phyloP scores from a whole-genome alignment of 2,329 filamentous ascomycete genomes.

The Incumbomyces lentus region DNA sequence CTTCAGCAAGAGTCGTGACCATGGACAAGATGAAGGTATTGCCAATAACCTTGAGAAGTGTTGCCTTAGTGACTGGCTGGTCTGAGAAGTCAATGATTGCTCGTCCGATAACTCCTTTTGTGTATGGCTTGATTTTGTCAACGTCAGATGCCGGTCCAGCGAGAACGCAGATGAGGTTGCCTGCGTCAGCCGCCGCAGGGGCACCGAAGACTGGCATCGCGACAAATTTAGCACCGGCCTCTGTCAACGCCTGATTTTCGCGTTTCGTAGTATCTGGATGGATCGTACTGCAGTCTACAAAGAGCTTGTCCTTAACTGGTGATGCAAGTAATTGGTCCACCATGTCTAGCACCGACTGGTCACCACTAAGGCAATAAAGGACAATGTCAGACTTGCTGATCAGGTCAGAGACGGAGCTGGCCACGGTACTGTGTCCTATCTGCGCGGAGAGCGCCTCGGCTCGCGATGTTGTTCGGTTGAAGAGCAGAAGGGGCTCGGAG shows the following conservation, averaged over 20 bases:
- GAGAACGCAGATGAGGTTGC: slow-evolving; percentile 61
- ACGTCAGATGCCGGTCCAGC: slow-evolving; percentile 55
- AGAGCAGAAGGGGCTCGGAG: slow-evolving; percentile 61
- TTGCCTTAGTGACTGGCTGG: slow-evolving; percentile 58
- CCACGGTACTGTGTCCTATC: slow-evolving; percentile 50
- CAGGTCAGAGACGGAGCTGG: slow-evolving; percentile 54
- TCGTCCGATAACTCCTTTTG: slow-evolving; percentile 60
- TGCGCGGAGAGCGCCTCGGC: slow-evolving; percentile 42
- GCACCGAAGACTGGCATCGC: slow-evolving; percentile 49
- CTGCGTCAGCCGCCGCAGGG: slow-evolving; percentile 46
- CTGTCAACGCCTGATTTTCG: slow-evolving; percentile 48
- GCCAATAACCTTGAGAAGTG: slow-evolving; percentile 68
- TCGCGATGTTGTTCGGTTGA: slow-evolving; percentile 43
- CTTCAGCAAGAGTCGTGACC: slow-evolving; percentile 69
- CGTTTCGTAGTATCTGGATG: slow-evolving; percentile 69
- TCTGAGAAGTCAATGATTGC: slow-evolving; percentile 60
- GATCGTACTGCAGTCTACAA: slow-evolving; percentile 81
- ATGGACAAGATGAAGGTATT: slow-evolving; percentile 81
- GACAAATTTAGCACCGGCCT: slow-evolving; percentile 60
- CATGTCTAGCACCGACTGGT: slow-evolving; percentile 57
- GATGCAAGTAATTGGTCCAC: slow-evolving; percentile 47
- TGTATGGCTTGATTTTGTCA: slow-evolving; percentile 57
- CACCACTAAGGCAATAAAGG: slow-evolving; percentile 71
- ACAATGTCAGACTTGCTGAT: slow-evolving; percentile 63
- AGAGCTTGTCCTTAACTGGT: slow-evolving; percentile 59